Conservation (phyloP, 345 rosid species). For the Angophora floribunda region DNA sequence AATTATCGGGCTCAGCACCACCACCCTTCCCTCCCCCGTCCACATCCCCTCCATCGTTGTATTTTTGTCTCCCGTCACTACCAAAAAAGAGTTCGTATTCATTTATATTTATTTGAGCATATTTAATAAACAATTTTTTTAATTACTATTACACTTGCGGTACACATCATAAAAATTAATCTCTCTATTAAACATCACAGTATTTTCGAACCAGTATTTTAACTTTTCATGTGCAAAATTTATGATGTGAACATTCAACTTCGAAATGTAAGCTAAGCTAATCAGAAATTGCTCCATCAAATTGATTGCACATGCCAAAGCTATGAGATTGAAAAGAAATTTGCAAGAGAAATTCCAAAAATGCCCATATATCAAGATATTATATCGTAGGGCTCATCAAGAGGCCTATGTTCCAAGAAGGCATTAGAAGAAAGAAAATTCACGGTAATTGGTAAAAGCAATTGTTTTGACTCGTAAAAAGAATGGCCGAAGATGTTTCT, state of each 20-base stretch:
- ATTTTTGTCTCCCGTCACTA: background rate
- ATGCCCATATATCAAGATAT: background rate
- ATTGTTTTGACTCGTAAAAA: too few relatives aligned
- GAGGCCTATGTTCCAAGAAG: background rate
- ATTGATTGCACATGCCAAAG: accelerated
- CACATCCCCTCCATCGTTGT: background rate
- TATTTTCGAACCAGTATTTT: accelerated
- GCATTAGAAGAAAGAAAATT: background rate
- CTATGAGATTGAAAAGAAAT: background rate
- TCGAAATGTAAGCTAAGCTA: background rate
- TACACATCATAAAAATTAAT: accelerated
- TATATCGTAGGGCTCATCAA: background rate
- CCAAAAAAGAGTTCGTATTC: background rate
- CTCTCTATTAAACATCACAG: accelerated
- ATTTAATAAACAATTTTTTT: background rate
- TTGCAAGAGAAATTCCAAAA: background rate
- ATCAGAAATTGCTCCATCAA: background rate
- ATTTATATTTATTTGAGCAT: background rate
- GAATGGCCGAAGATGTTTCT: too few relatives aligned
- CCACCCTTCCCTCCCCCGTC: background rate
- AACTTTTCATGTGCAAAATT: background rate
- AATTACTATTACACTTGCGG: background rate
- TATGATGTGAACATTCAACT: background rate
- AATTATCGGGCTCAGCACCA: background rate
- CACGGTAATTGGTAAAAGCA: too few relatives aligned